Evolutionary conservation across 2,329 filamentous ascomycete species (phyloP).

Genomic region (Trichoderma asperellum): DNA sequence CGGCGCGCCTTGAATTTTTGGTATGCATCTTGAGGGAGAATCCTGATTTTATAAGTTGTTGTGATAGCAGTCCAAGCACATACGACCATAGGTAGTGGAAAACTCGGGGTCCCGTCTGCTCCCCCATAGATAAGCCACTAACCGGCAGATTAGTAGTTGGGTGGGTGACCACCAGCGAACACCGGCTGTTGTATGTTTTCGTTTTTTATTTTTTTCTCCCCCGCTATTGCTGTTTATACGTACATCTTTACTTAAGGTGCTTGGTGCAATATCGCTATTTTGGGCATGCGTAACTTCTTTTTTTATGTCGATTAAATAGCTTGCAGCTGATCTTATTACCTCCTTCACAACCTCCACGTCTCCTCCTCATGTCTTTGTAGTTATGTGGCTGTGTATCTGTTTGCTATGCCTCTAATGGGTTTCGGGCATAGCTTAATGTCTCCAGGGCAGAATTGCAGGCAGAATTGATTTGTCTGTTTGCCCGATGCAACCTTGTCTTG

Average conservation of each 20-base stretch:
- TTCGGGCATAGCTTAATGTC: not conserved
- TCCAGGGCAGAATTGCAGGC: not conserved
- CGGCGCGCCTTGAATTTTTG: not conserved
- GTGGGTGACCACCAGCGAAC: constrained; percentile 28
- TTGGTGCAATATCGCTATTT: too few relatives aligned
- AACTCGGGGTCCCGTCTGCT: constrained; percentile 27
- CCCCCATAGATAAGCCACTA: constrained; percentile 27
- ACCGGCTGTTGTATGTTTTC: constrained; percentile 26
- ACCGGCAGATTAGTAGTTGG: constrained; percentile 28
- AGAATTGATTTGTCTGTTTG: not conserved
- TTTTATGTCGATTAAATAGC: too few relatives aligned
- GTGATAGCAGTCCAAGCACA: not conserved
- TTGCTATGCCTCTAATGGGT: not conserved
- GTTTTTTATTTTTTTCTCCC: not conserved
- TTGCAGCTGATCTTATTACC: too few relatives aligned
- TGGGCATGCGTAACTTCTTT: too few relatives aligned
- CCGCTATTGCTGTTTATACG: too few relatives aligned
- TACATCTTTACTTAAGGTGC: too few relatives aligned
- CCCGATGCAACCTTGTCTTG: not conserved
- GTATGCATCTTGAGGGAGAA: not conserved
- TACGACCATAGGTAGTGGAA: constrained; percentile 27
- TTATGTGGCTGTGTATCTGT: not conserved
- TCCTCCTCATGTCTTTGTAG: too few relatives aligned
- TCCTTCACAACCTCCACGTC: too few relatives aligned
- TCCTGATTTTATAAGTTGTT: not conserved